Conservation (phyloP, 805 yeast species). For the Monosporozyma yasuniensis region DNA sequence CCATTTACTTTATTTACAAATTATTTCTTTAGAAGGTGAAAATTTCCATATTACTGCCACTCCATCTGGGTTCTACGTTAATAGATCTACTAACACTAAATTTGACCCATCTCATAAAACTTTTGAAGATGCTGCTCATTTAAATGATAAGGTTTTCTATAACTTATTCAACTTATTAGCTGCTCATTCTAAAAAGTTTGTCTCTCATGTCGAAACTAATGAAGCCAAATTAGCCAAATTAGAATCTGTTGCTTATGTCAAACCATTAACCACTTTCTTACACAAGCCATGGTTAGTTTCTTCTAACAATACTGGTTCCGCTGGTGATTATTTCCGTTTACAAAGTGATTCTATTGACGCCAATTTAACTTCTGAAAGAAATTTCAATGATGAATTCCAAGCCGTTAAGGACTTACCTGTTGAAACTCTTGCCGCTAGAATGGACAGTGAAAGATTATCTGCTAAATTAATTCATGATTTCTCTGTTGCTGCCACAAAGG, state of each 20-base stretch:
- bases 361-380: constrained; percentile 39
- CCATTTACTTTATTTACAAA: constrained; percentile 66
- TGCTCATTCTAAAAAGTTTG: constrained; percentile 56
- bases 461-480: constrained; percentile 69
- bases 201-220: constrained; percentile 43
- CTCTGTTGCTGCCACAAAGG: constrained; percentile 62
- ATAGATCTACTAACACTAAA: constrained; percentile 52
- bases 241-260: constrained; percentile 47
- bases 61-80: constrained; percentile 70
- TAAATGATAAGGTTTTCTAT: constrained; percentile 24
- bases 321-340: constrained; percentile 51
- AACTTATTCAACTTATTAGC: constrained; percentile 53
- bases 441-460: constrained; percentile 66
- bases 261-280: constrained; percentile 53
- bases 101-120: constrained; percentile 57
- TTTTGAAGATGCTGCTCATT: constrained; percentile 11
- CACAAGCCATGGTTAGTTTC: constrained; percentile 66
- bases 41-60: constrained; percentile 70
- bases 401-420: constrained; percentile 64
- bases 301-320: constrained; percentile 18
- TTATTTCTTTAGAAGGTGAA: constrained; percentile 76
- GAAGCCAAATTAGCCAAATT: constrained; percentile 35
- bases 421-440: constrained; percentile 50
- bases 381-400: constrained; percentile 91
- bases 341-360: constrained; percentile 35